A percentile compares a stretch with the other conserved stretches of the same genome.
Conservation (phyloP, 768 basidiomycete genomes). For the Nidularia sp. region DNA sequence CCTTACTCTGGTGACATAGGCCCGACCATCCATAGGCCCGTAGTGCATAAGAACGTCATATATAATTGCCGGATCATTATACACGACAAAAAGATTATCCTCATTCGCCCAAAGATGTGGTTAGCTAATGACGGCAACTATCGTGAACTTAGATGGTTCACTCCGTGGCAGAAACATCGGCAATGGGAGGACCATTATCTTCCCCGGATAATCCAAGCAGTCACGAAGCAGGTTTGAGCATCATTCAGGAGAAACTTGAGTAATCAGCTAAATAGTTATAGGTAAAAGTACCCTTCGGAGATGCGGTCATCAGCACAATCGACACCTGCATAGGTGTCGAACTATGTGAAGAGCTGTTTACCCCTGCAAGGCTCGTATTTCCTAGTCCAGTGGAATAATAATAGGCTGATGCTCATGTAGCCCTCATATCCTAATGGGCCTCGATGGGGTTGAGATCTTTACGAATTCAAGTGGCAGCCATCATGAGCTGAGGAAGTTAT, state of each 20-base stretch:
- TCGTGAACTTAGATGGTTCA: slow-evolving; percentile 84
- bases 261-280: slow-evolving; percentile 19
- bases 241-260: background rate
- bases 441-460: slow-evolving; percentile 98
- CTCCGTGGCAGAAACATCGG: slow-evolving; percentile 89
- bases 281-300: slow-evolving; percentile 92
- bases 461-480: slow-evolving; percentile 99
- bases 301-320: slow-evolving; percentile 86
- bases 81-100: slow-evolving; percentile 78
- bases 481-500: slow-evolving; percentile 95
- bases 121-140: slow-evolving; percentile 98
- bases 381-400: background rate
- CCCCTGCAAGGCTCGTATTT: slow-evolving; percentile 74
- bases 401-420: slow-evolving; percentile 33
- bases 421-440: slow-evolving; percentile 95
- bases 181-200: slow-evolving; percentile 91
- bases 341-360: slow-evolving; percentile 96
- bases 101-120: slow-evolving; percentile 99
- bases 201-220: slow-evolving; percentile 81
- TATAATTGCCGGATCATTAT: slow-evolving; percentile 96
- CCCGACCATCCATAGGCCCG: slow-evolving; percentile 61
- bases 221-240: slow-evolving; percentile 76
- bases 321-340: slow-evolving; percentile 98
- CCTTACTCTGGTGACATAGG: background rate
- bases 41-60: slow-evolving; percentile 96